Evolutionary conservation across 2,329 filamentous ascomycete genomes (phyloP), one percentile per base, ranked within the genome.

Genomic region (Aspergillus sergii): DNA sequence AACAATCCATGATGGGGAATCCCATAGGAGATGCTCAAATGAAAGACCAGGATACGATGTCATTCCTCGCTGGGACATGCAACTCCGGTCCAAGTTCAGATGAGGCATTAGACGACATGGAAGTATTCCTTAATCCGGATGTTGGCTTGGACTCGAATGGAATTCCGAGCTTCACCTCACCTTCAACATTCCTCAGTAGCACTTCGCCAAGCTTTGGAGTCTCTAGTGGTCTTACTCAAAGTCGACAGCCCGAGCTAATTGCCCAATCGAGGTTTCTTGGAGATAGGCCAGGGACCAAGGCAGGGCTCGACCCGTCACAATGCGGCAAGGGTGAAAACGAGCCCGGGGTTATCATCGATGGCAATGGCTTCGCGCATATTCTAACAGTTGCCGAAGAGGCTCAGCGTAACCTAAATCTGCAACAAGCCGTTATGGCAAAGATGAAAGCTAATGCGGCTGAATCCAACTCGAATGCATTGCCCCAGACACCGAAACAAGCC

Each of bases 401-500:
- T 7, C 62, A 69, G 55, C 68, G 71, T 1, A 60, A 66, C 8
- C 26, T 64, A 6, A 60, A 67, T 32, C 58, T 74, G 6, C 69
- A 70, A 36, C 64, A 69, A 12, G 72, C 71, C 2, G 72, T 73
- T 11, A 62, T 67, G 43, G 68, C 71, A 21, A 72, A 69, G 56
- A 73, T 73, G 72, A 60, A 45, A n/a, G 61, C 72, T 1, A 66
- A 67, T 7, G 28, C 21, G 23, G 54, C 26, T 57, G 45, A 14
- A 41, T 23, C n/a, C 16, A 28, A 6, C 45, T 2, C 46, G 5
- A 36, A 14, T 45, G 21, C 26, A 36, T 28, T 6, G 4, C 21
- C 39, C 26, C 36, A 36, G 34, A 36, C 34, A 8, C 32, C 14
- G 8, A 41, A 14, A n/a, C 30, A 26, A n/a, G 23, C 3, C 28